Base-by-base conservation (phyloP, 768 basidiomycete species). In the Naganishia vaughanmartiniae region DNA sequence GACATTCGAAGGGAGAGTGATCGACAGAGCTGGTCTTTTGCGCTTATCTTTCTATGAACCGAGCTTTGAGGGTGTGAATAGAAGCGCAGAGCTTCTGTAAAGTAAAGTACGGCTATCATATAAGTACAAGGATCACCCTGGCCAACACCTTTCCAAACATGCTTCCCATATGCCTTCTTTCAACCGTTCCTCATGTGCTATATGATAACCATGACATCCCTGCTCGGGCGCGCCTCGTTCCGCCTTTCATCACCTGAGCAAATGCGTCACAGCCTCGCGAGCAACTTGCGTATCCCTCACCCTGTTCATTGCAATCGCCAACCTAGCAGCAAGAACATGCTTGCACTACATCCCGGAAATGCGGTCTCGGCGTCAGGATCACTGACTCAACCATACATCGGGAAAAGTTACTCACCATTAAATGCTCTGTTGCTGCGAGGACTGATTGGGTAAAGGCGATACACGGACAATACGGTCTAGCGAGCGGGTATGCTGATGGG, bases 381-480 rank as follows among this genome's bases (percentile, higher is more conserved):
- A 21, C 4, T 14, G 14, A 24, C 33, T 42, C 36, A 26, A 30
- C 15, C 9, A 2, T 9, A 15, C 42, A 15, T n/a, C n/a, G 17
- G 33, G 46, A 53, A 54, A 19, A 12, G 31, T n/a, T 1, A 51
- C 56, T 19, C 46, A 69, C 68, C 68, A 69, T 69, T 11, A 58
- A 34, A 15, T 69, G 68, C 42, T 69, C 39, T 11, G 42, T 26
- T n/a, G 34, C 39, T 14, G 51, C 6, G 24, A 69, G 42, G 5
- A 31, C 51, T 17, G 56, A 46, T 30, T 31, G 36, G 1, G 56
- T 45, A 46, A 69, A 69, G 12, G 68, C 55, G 19, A 53, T 60
- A 34, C 68, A 69, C 1, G 68, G 68, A 31, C 68, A 69, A 30
- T 69, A 69, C 5, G 68, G 68, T 53, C 45, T 12, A 26, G 36